These are phyloP conservation scores for Apophysomyces elegans DNA, from an alignment of 371 early-diverging fungal genomes.

Conservation along the genomic window DNA sequence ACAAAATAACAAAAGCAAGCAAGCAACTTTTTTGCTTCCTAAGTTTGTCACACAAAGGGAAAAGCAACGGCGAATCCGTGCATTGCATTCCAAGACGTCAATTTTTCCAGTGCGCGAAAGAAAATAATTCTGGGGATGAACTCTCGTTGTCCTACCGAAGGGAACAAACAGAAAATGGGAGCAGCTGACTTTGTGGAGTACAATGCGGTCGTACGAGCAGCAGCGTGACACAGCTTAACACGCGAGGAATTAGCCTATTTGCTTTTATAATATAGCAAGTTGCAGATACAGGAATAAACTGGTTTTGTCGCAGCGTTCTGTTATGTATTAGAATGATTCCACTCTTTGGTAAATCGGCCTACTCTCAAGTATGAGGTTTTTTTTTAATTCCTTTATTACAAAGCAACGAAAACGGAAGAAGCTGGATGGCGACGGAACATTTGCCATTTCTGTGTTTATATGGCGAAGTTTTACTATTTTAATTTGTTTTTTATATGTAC, in stretches of 20 bases:
- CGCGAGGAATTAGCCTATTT: background rate
- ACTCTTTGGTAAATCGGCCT: background rate
- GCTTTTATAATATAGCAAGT: background rate
- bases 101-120: background rate
- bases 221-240: conserved; percentile 9
- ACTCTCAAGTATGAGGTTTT: background rate
- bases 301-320: background rate
- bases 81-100: conserved; percentile 6
- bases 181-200: background rate
- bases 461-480: background rate
- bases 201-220: background rate
- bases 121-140: conserved; percentile 9
- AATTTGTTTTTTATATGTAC: conserved; percentile 10
- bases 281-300: background rate
- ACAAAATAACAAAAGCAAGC: background rate
- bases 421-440: background rate
- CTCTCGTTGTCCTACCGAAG: background rate
- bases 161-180: conserved; percentile 8
- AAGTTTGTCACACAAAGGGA: background rate
- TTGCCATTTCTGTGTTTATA: conserved; percentile 6
- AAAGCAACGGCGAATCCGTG: background rate
- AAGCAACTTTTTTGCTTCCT: background rate
- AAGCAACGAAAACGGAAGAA: background rate
- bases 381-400: background rate
- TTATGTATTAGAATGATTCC: background rate